These are phyloP conservation scores for Diaporthe destruens DNA, from an alignment of 2,329 filamentous ascomycete species.

Conservation along the genomic window DNA sequence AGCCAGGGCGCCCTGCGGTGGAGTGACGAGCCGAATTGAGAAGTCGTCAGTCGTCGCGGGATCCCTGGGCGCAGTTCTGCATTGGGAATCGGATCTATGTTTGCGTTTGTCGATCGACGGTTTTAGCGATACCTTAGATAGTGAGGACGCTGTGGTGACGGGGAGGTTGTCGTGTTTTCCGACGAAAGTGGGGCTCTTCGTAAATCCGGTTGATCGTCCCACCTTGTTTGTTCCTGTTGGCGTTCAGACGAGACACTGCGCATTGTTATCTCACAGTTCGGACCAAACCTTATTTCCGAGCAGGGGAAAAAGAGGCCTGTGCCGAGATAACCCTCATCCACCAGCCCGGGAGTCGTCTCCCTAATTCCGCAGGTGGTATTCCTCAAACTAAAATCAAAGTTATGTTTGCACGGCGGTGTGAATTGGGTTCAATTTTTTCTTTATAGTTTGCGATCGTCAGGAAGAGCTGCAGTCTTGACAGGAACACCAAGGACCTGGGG, in stretches of 20 bases:
- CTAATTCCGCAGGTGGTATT: neutral
- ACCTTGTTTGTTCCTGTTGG: neutral
- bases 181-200: slow-evolving; percentile 13
- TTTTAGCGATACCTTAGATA: slow-evolving; percentile 1
- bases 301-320: neutral
- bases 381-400: neutral
- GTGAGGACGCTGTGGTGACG: slow-evolving; percentile 17
- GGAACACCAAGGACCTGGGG: too few relatives aligned
- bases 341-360: neutral
- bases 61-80: neutral
- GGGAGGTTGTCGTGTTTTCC: slow-evolving; percentile 1
- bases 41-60: neutral
- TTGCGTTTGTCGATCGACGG: slow-evolving; percentile 15
- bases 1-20: neutral
- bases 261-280: neutral
- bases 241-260: neutral
- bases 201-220: slow-evolving; percentile 26
- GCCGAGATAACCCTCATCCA: neutral
- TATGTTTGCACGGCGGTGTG: neutral
- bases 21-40: neutral
- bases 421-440: neutral
- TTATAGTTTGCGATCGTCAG: neutral
- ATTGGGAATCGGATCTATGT: slow-evolving; percentile 17
- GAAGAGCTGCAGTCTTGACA: too few relatives aligned
- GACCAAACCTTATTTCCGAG: slow-evolving; percentile 22